Percentiles rank a stretch among this genome's conserved stretches.
Conservation (phyloP, 225 moss, liverwort and hornwort genomes). For the Takakia lepidozioides region DNA sequence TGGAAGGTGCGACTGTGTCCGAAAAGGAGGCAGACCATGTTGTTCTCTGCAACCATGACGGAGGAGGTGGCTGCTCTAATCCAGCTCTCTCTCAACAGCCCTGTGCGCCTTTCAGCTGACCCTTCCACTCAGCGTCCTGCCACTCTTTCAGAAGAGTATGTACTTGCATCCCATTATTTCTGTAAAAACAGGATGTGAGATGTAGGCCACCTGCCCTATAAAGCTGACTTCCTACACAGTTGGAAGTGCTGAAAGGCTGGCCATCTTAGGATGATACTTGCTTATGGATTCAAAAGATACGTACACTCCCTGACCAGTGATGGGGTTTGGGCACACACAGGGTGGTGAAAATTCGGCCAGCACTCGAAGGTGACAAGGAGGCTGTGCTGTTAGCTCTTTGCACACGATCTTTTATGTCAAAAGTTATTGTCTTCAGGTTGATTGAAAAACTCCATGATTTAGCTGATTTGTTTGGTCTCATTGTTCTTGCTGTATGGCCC, state of each 20-base stretch:
- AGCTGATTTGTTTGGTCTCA: no score
- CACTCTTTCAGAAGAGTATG: constrained; percentile 89
- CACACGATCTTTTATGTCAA: constrained; percentile 63
- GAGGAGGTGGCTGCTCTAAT: constrained; percentile 79
- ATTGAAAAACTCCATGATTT: no score
- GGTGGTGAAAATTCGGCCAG: constrained; percentile 80
- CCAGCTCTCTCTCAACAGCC: constrained; percentile 74
- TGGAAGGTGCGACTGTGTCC: constrained; percentile 87
- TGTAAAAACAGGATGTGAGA: no score
- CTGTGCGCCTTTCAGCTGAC: constrained; percentile 95
- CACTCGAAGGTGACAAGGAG: constrained; percentile 77
- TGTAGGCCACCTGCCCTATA: no score
- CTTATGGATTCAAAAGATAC: no score
- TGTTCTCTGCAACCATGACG: constrained; percentile 98
- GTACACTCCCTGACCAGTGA: background rate
- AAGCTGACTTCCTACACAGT: no score
- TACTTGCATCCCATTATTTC: background rate
- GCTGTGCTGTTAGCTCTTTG: constrained; percentile 82
- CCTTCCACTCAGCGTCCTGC: constrained; percentile 82
- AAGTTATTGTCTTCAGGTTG: constrained; percentile 95
- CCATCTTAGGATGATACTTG: no score
- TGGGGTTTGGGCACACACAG: constrained; percentile 10
- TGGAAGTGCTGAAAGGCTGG: no score
- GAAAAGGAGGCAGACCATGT: constrained; percentile 85
- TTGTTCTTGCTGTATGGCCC: no score